Base-by-base conservation (phyloP, 75 land plant genomes). In the Selaginella moellendorffii region DNA sequence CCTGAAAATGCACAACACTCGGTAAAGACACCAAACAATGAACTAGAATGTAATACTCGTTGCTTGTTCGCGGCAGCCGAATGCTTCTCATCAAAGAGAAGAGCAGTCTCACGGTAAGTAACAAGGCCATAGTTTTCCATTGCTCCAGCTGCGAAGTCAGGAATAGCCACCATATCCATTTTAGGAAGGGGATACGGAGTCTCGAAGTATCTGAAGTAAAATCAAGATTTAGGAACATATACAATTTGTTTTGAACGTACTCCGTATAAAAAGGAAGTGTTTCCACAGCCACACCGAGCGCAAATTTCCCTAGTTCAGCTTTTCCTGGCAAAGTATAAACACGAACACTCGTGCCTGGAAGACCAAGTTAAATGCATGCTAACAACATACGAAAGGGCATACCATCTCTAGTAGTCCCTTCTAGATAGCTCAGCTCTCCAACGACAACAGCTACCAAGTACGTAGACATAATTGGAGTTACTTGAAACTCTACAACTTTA, bases 121-220 rank as follows among this genome's bases (percentile, higher is more conserved):
- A 95, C 91, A 59, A 95, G 66, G 28, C 99, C 99, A 75, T 90
- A 95, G 70, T 95, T 95, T 65, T 95, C 99, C 99, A 95, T 95
- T 18, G 99, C 99, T 26, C 99, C 99, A 70, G 86, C 85, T 62
- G 96, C 81, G 74, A 95, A 95, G 74, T 95, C 99, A 54, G 99
- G 97, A 56, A 95, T 82, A 8, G 99, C 99, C 67, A 84, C 68
- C 99, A 86, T 86, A 67, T 95, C 99, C 66, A 95, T 52, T 69
- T 95, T 95, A 19, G 99, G 97, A 17, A 95, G 79, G 30, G 91
- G 63, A 68, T 90, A 95, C 14, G 85, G 82, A 42, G 76, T 77
- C 19, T 72, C 85, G 80, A 95, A 95, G 69, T 90, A 95, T 46
- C 99, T 95, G 70, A 23, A 65, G 1, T 26, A 54, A 31, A n/a